A percentile compares a stretch with the other conserved stretches of the same genome.
Conservation (phyloP, 2,329 filamentous ascomycete genomes). For the Sphaerulina vaccinii region DNA sequence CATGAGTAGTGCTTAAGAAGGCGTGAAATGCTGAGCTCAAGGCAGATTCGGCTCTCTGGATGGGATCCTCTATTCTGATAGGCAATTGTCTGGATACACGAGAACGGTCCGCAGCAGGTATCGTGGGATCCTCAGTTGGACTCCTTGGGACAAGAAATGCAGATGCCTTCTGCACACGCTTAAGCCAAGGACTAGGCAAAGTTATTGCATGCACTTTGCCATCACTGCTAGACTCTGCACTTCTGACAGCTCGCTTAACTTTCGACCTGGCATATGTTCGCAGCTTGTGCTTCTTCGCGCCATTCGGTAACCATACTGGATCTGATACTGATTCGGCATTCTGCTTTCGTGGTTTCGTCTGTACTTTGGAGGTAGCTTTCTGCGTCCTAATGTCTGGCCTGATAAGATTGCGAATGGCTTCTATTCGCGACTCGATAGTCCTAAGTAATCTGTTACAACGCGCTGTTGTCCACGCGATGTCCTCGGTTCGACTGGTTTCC, state of each 20-base stretch:
- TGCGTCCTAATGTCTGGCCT: background rate
- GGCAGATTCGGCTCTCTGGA: slow-evolving; percentile 3
- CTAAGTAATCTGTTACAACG: slow-evolving; percentile 24
- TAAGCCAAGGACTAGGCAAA: slow-evolving; percentile 24
- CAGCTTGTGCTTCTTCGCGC: slow-evolving; percentile 5
- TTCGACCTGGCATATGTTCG: slow-evolving; percentile 19
- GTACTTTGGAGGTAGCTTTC: background rate
- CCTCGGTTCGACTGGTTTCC: slow-evolving; percentile 15
- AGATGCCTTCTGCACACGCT: slow-evolving; percentile 1
- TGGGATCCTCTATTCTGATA: slow-evolving; percentile 10
- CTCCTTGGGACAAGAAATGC: background rate
- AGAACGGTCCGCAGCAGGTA: background rate
- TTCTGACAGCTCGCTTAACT: background rate
- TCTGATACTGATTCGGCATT: slow-evolving; percentile 21
- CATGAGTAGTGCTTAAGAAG: slow-evolving; percentile 6
- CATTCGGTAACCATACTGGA: slow-evolving; percentile 22
- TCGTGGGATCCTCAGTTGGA: background rate
- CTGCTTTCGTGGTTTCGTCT: background rate
- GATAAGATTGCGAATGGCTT: slow-evolving; percentile 18
- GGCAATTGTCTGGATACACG: slow-evolving; percentile 7
- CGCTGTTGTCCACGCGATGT: slow-evolving; percentile 26
- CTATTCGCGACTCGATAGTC: slow-evolving; percentile 22
- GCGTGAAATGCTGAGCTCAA: slow-evolving; percentile 1
- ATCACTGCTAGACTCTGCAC: background rate
- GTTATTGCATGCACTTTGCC: background rate